phyloP scores from a whole-genome alignment of 106 monocot genomes.

The Amphibolis antarctica region DNA sequence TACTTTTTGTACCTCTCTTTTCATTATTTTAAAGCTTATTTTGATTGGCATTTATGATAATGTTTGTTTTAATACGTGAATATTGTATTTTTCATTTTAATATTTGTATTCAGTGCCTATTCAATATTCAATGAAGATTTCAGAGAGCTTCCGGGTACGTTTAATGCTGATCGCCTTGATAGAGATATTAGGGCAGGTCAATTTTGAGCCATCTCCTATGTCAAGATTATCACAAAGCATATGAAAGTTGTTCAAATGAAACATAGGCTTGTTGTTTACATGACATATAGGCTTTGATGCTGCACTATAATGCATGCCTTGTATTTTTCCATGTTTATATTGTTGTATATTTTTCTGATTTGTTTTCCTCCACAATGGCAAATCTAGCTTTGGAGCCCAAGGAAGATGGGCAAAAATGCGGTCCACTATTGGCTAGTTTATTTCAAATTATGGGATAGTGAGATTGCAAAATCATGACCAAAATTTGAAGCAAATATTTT shows the following conservation, averaged over 20 bases:
- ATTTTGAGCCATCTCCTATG: constrained; percentile 32
- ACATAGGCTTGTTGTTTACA: neutral
- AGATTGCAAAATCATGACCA: no score
- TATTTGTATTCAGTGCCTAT: constrained; percentile 61
- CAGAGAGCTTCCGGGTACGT: constrained; percentile 87
- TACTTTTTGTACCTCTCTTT: no score
- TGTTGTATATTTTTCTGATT: no score
- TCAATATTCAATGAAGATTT: constrained; percentile 96
- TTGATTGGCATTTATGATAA: neutral
- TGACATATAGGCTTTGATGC: neutral
- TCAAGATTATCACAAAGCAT: neutral
- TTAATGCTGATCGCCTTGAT: constrained; percentile 85
- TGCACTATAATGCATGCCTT: no score
- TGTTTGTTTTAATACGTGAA: neutral
- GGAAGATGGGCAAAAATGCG: no score
- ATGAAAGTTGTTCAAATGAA: neutral
- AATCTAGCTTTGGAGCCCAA: no score
- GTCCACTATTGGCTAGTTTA: no score
- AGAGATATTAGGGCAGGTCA: constrained; percentile 86
- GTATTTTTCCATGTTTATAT: no score
- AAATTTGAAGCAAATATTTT: no score
- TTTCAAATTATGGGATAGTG: no score
- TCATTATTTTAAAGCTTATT: no score
- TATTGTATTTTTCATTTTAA: neutral
- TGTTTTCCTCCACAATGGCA: no score